phyloP scores from a whole-genome alignment of 2,329 filamentous ascomycete species.

The Aspergillus ochraceus region DNA sequence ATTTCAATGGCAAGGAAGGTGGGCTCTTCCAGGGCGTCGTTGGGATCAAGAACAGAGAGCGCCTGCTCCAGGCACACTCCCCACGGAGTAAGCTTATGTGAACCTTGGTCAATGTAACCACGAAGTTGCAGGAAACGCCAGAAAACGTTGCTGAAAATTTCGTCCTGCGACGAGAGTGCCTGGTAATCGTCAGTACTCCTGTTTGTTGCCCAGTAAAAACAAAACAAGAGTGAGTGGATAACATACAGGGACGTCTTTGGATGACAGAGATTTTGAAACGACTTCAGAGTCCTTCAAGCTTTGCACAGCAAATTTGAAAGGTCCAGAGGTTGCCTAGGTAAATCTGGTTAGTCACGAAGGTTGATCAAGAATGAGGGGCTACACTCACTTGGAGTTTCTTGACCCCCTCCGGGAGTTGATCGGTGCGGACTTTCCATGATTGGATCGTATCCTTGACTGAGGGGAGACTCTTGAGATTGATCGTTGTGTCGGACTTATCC shows the following conservation, averaged over 20 bases:
- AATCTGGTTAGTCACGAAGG: conserved; percentile 1
- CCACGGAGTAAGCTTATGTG: conserved; percentile 80
- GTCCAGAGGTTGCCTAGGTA: conserved; percentile 28
- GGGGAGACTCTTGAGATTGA: conserved; percentile 61
- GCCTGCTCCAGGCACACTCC: conserved; percentile 75
- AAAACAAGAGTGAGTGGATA: background rate
- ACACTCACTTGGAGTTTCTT: conserved; percentile 33
- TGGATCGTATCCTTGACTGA: conserved; percentile 55
- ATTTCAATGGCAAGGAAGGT: conserved; percentile 84
- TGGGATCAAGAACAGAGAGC: conserved; percentile 61
- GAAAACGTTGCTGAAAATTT: conserved; percentile 72
- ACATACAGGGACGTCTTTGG: conserved; percentile 48
- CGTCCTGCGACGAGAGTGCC: conserved; percentile 63
- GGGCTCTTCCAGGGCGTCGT: conserved; percentile 68
- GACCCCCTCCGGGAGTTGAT: conserved; percentile 49
- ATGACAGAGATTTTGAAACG: conserved; percentile 65
- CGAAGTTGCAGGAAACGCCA: conserved; percentile 90
- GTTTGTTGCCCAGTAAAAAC: background rate
- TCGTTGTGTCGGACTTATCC: conserved; percentile 61
- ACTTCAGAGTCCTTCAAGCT: conserved; percentile 71
- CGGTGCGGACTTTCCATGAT: conserved; percentile 71
- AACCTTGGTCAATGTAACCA: conserved; percentile 72
- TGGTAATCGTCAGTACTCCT: conserved; percentile 25
- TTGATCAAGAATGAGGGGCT: background rate
- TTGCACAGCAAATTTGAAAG: conserved; percentile 52